These are phyloP conservation scores for Candida tibetensis DNA, from an alignment of 805 yeast genomes.

Conservation along the genomic window DNA sequence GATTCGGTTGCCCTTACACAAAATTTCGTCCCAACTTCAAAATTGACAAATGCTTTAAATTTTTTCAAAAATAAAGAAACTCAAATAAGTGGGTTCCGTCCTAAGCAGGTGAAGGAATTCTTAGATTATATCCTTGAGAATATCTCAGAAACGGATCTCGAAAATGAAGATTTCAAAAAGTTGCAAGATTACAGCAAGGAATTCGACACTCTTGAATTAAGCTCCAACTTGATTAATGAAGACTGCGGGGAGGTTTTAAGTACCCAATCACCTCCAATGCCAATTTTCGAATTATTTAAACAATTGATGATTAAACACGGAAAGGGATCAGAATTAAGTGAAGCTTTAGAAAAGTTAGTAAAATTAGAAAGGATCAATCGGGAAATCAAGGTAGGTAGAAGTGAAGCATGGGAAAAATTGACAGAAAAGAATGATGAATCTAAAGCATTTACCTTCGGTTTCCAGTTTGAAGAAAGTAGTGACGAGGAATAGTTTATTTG, in stretches of 20 bases:
- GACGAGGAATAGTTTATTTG: slow-evolving; percentile 16
- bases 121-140: slow-evolving; percentile 22
- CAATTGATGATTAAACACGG: slow-evolving; percentile 46
- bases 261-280: slow-evolving; percentile 41
- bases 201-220: slow-evolving; percentile 23
- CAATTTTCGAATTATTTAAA: slow-evolving; percentile 60
- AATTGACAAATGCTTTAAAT: slow-evolving; percentile 57
- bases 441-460: slow-evolving; percentile 29
- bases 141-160: slow-evolving; percentile 7
- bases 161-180: slow-evolving; percentile 12
- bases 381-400: slow-evolving; percentile 32
- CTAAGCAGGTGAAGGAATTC: slow-evolving; percentile 44
- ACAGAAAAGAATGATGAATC: slow-evolving; percentile 12
- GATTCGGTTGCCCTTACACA: slow-evolving; percentile 86
- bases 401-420: slow-evolving; percentile 54
- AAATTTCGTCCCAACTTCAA: slow-evolving; percentile 73
- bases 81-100: slow-evolving; percentile 80
- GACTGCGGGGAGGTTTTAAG: slow-evolving; percentile 59
- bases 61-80: slow-evolving; percentile 65
- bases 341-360: slow-evolving; percentile 31
- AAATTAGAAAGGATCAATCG: slow-evolving; percentile 30
- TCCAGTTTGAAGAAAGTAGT: slow-evolving; percentile 24
- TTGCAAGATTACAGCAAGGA: slow-evolving; percentile 26
- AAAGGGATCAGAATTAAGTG: slow-evolving; percentile 29
- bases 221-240: slow-evolving; percentile 40